Evolutionary conservation across 768 basidiomycete genomes (phyloP).

Genomic region (Rickenella mellea): DNA sequence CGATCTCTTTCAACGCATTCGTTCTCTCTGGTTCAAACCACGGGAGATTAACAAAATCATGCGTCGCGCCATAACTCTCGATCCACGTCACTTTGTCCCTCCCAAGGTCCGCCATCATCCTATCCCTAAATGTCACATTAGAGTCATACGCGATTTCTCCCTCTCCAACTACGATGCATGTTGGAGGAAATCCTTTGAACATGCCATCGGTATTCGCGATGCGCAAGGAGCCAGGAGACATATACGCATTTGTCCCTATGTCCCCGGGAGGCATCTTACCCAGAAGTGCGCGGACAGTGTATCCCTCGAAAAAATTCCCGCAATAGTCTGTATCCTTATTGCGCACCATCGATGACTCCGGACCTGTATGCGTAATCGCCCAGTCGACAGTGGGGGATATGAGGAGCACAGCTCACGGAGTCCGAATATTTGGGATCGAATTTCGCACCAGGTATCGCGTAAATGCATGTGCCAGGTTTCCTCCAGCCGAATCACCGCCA

Average conservation of each 20-base stretch:
- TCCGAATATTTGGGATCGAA: constrained; percentile 1
- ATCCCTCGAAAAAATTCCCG: constrained; percentile 2
- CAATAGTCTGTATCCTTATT: background rate
- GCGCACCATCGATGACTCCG: background rate
- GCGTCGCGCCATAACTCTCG: constrained; percentile 6
- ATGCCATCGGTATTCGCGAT: constrained; percentile 6
- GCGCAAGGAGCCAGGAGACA: constrained; percentile 12
- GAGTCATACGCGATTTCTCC: background rate
- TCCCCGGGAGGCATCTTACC: constrained; percentile 5
- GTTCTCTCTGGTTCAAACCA: constrained; percentile 13
- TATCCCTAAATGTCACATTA: background rate
- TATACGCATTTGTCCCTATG: constrained; percentile 6
- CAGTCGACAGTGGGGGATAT: constrained; percentile 1
- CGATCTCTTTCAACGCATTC: constrained; percentile 1
- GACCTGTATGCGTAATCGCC: background rate
- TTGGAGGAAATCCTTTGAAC: background rate
- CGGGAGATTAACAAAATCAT: constrained; percentile 8
- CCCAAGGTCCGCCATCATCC: constrained; percentile 1
- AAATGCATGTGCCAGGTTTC: constrained; percentile 21
- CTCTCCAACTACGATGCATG: background rate
- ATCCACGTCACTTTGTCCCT: background rate
- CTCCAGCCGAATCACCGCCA: constrained; percentile 30
- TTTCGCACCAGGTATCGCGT: constrained; percentile 8
- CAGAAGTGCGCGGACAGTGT: constrained; percentile 6
- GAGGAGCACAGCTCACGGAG: constrained; percentile 7